A percentile compares a stretch with the other conserved stretches of the same genome.
These are phyloP conservation scores for Pilaira anomala DNA, from an alignment of 192 early-diverging fungal genomes.

Conservation along the genomic window DNA sequence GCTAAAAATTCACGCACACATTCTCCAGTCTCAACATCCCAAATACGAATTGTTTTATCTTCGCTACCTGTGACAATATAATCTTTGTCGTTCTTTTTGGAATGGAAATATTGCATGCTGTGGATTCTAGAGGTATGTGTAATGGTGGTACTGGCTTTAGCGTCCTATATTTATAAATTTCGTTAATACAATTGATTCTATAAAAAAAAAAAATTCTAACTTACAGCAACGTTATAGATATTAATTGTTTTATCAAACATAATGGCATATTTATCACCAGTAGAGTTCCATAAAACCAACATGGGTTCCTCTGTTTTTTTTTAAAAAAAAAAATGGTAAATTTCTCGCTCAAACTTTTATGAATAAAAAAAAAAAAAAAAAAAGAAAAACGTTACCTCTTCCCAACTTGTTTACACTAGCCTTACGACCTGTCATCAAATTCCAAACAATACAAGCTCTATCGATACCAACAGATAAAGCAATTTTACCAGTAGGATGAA, in stretches of 20 bases:
- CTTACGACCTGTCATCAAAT: constrained; percentile 69
- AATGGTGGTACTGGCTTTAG: constrained; percentile 23
- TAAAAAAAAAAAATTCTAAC: constrained; percentile 6
- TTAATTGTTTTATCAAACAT: constrained; percentile 51
- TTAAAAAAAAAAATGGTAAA: constrained; percentile 9
- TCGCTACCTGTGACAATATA: constrained; percentile 57
- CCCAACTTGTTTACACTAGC: constrained; percentile 53
- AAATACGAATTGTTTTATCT: constrained; percentile 57
- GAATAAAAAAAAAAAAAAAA: background rate
- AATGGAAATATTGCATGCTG: constrained; percentile 37
- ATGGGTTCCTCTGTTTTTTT: constrained; percentile 52
- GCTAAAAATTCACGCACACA: constrained; percentile 41
- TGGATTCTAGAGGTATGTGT: constrained; percentile 36
- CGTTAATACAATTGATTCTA: background rate
- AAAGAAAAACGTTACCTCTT: constrained; percentile 33
- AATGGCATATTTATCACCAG: constrained; percentile 56
- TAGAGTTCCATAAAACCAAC: constrained; percentile 53
- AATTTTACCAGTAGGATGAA: constrained; percentile 96
- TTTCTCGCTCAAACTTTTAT: background rate
- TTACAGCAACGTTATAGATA: constrained; percentile 58
- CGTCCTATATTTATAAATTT: constrained; percentile 31
- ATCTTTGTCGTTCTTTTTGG: constrained; percentile 40
- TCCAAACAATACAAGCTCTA: constrained; percentile 71
- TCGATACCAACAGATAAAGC: constrained; percentile 80
- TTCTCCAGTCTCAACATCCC: constrained; percentile 42